A percentile compares a stretch with the other conserved stretches of the same genome.
Evolutionary conservation across 192 early-diverging fungal species (phyloP).

Genomic region (Linnemannia zychae): DNA sequence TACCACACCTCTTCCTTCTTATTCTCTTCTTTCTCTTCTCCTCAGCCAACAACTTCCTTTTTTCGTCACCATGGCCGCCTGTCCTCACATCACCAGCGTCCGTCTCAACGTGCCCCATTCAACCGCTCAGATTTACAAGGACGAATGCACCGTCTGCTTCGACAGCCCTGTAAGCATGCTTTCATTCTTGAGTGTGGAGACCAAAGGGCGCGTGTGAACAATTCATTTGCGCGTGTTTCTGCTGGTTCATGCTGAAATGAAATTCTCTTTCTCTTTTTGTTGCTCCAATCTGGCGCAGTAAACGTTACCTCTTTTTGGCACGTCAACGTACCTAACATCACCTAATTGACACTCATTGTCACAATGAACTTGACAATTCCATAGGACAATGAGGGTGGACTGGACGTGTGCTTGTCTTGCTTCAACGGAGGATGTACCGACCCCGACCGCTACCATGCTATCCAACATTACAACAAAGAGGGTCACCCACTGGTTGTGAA

Average conservation of each 20-base stretch:
- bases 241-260: background rate
- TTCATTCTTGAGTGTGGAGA: background rate
- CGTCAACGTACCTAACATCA: background rate
- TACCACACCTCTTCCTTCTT: background rate
- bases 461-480: constrained; percentile 79
- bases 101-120: constrained; percentile 58
- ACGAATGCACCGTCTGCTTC: constrained; percentile 97
- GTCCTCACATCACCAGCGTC: constrained; percentile 65
- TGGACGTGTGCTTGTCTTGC: constrained; percentile 95
- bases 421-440: constrained; percentile 92
- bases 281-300: background rate
- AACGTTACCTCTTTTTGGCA: background rate
- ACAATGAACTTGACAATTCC: background rate
- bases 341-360: background rate
- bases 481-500: constrained; percentile 88
- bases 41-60: background rate
- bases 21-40: background rate
- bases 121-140: constrained; percentile 81
- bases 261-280: background rate
- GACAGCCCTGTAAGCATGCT: constrained; percentile 61
- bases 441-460: constrained; percentile 76
- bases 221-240: constrained; percentile 3
- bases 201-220: constrained; percentile 19
- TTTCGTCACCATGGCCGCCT: constrained; percentile 56
- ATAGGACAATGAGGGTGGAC: constrained; percentile 80